phyloP scores from a whole-genome alignment of 2,329 filamentous ascomycete genomes.

The Venturia effusa region DNA sequence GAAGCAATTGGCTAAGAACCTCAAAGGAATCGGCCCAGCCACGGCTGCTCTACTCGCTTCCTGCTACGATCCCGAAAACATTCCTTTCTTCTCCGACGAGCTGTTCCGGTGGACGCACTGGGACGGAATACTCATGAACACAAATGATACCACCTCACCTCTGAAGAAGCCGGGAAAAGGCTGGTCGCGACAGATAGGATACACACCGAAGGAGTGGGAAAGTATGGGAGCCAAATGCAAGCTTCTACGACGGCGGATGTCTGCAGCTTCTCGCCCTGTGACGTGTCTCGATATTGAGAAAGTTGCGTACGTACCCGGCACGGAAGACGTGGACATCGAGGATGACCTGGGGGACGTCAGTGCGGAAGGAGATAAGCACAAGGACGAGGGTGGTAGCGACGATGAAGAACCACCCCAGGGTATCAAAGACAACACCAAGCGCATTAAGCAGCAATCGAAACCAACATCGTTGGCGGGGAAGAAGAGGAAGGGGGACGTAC shows the following conservation, averaged over 20 bases:
- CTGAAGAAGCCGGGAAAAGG: constrained; percentile 31
- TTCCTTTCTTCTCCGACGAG: constrained; percentile 75
- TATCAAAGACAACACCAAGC: background rate
- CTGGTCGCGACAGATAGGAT: constrained; percentile 50
- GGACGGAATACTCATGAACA: constrained; percentile 15
- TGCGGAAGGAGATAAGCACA: background rate
- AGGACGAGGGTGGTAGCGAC: background rate
- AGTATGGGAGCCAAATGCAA: constrained; percentile 38
- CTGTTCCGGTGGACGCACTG: constrained; percentile 61
- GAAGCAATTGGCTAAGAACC: constrained; percentile 27
- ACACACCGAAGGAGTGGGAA: constrained; percentile 58
- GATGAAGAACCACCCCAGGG: background rate
- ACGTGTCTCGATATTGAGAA: constrained; percentile 10
- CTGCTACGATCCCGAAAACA: constrained; percentile 45
- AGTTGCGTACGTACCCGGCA: constrained; percentile 12
- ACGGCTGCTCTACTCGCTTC: constrained; percentile 66
- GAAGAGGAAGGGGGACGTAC: background rate
- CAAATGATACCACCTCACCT: background rate
- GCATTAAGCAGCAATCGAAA: background rate
- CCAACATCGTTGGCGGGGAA: background rate
- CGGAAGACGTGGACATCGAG: constrained; percentile 4
- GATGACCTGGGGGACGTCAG: too few relatives aligned
- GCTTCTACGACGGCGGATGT: constrained; percentile 26
- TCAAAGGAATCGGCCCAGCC: constrained; percentile 70
- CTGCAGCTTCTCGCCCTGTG: background rate